These are phyloP conservation scores for Wickerhamiella allomyrinae DNA, from an alignment of 805 yeast genomes.

Conservation along the genomic window DNA sequence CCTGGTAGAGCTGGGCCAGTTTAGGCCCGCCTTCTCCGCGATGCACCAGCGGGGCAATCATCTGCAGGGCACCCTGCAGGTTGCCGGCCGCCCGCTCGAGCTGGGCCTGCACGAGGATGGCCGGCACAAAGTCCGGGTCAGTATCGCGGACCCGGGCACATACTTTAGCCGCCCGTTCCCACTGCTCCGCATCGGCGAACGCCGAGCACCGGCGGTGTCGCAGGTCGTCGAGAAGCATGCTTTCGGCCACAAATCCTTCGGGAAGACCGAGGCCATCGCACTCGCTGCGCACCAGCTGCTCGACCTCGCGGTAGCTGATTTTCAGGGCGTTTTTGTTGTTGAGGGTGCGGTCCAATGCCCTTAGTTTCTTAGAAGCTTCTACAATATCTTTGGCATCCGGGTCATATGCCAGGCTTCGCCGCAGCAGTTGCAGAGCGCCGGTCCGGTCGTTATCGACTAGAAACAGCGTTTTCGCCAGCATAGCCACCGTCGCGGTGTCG, in stretches of 20 bases:
- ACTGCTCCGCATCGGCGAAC: constrained; percentile 12
- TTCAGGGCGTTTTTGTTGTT: constrained; percentile 10
- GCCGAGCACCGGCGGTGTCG: constrained; percentile 17
- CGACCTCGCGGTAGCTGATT: constrained; percentile 8
- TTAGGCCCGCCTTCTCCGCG: constrained; percentile 13
- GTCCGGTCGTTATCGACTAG: constrained; percentile 31
- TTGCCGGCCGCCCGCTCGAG: constrained; percentile 16
- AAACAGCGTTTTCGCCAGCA: constrained; percentile 34
- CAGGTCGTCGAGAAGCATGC: constrained; percentile 14
- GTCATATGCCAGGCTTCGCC: constrained; percentile 62
- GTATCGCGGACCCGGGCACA: constrained; percentile 19
- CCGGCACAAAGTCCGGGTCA: constrained; percentile 19
- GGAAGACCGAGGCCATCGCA: constrained; percentile 8
- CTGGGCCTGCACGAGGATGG: constrained; percentile 20
- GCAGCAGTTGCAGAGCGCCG: constrained; percentile 36
- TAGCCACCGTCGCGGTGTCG: constrained; percentile 20
- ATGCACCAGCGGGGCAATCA: constrained; percentile 7
- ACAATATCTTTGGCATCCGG: constrained; percentile 57
- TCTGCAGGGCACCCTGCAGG: constrained; percentile 18
- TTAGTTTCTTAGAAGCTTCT: constrained; percentile 21
- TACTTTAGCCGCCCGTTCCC: constrained; percentile 18
- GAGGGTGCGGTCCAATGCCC: constrained; percentile 18
- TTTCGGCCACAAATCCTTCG: constrained; percentile 9
- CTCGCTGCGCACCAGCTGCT: constrained; percentile 4
- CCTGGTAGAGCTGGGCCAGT: constrained; percentile 16